Evolutionary conservation across 108 stramenopile species (phyloP), one percentile per base, ranked within the genome.

Genomic region (Pseudonitzschia delicatissima): DNA sequence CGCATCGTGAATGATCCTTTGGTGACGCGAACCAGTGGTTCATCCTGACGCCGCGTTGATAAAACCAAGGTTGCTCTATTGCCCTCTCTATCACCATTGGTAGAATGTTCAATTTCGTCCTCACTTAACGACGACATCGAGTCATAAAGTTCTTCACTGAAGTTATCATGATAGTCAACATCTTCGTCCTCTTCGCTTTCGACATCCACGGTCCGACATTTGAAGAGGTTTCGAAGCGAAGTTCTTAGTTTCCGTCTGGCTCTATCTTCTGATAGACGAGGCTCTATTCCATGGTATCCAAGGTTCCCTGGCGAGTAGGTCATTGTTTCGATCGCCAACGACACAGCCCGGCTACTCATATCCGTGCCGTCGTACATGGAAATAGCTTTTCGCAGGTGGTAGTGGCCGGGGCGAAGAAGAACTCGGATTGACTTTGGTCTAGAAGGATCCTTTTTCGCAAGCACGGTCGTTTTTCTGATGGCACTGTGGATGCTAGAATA

Each of bases 1-100:
- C 71, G 39, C 8, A 88, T 27, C 17, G 51, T 53, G 37, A 76
- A 68, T 9, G 47, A 51, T 29, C 91, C 91, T 64, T 87, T 80
- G 17, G 81, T 77, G 26, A 92, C 69, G 8, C 81, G 76, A 71
- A 92, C 33, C 57, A 84, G 51, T 9, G 91, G 87, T 71, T 86
- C 72, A 48, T 92, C 83, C 35, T 76, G 57, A 7, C 75, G 64
- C 13, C 76, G 62, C 9, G 84, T 80, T 34, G 76, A 64, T 13
- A 89, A 53, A 27, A 83, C 71, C 57, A 92, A 47, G 3, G 72
- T 72, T 27, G 91, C 87, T 6, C 68, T 70, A 18, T 77, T 76
- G 50, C 27, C 27, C 9, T 57, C 45, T 27, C 13, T 44, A 13
- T 55, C 53, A 48, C 2, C 7, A 12, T 33, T 9, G 4, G 28